phyloP scores from a whole-genome alignment of 345 rosid species.

The Eucalyptus sideroxylon region DNA sequence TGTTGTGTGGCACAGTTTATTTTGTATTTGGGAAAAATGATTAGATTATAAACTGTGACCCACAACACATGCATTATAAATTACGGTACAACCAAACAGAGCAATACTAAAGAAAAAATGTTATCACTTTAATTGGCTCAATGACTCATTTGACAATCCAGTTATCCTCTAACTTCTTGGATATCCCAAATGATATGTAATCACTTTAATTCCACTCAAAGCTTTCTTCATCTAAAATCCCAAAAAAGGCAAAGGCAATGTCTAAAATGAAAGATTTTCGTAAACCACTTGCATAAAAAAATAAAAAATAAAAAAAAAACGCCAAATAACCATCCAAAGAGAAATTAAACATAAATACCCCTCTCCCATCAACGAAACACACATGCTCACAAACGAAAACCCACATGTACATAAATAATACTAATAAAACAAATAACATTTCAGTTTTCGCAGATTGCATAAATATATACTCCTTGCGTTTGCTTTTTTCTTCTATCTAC shows the following conservation, averaged over 20 bases:
- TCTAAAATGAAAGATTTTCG: background rate
- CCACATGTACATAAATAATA: rapidly evolving
- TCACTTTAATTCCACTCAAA: conserved; percentile 36
- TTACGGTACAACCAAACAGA: background rate
- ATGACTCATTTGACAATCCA: conserved; percentile 34
- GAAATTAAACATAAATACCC: background rate
- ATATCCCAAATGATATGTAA: background rate
- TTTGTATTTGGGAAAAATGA: background rate
- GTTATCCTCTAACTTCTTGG: conserved; percentile 12
- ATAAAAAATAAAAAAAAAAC: rapidly evolving
- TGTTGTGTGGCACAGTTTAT: rapidly evolving
- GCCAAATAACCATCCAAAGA: background rate
- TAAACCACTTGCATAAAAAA: background rate
- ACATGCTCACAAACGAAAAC: background rate
- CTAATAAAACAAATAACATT: too few species aligned
- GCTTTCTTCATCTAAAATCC: conserved; percentile 21
- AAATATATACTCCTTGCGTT: rapidly evolving
- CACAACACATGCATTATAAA: background rate
- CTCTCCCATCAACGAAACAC: background rate
- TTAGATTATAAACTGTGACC: background rate
- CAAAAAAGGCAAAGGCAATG: background rate
- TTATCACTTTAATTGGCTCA: conserved; percentile 25
- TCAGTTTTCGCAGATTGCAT: too few species aligned
- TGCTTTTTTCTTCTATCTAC: too few species aligned
- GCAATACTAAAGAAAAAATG: background rate